Conservation (phyloP, 2,329 filamentous ascomycete genomes). For the Niveomyces coronatus region DNA sequence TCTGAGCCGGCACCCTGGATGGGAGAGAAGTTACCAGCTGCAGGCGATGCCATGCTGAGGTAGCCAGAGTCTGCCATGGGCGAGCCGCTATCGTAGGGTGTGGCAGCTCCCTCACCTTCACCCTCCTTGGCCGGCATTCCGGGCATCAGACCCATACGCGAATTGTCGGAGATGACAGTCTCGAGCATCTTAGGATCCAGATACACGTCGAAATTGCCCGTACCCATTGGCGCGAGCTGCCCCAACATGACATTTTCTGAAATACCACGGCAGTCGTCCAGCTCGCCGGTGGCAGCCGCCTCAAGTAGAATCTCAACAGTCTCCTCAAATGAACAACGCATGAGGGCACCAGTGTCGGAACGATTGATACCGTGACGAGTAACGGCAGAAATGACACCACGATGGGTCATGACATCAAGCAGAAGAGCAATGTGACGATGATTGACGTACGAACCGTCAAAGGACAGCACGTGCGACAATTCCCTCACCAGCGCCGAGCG, state of each 20-base stretch:
- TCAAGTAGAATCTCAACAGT: constrained; percentile 97
- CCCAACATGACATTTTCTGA: constrained; percentile 98
- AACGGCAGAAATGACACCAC: constrained; percentile 88
- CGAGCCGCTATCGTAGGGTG: constrained; percentile 84
- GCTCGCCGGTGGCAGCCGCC: constrained; percentile 84
- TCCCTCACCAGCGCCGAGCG: constrained; percentile 80
- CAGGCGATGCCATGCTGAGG: constrained; percentile 52
- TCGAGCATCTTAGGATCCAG: constrained; percentile 93
- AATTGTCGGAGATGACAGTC: constrained; percentile 88
- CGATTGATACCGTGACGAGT: constrained; percentile 98
- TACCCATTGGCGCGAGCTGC: constrained; percentile 93
- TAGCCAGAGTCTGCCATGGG: constrained; percentile 65
- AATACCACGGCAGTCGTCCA: constrained; percentile 95
- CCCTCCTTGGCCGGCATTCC: constrained; percentile 68
- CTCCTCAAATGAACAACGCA: constrained; percentile 99
- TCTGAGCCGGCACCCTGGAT: constrained; percentile 69
- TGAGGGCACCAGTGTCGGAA: constrained; percentile 92
- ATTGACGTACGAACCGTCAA: constrained; percentile 99
- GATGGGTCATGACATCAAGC: constrained; percentile 95
- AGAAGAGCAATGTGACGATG: constrained; percentile 92
- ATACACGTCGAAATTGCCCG: constrained; percentile 88
- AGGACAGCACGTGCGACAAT: constrained; percentile 84
- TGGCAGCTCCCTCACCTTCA: constrained; percentile 73
- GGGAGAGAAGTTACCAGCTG: constrained; percentile 60
- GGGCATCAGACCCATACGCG: constrained; percentile 70